phyloP scores from a whole-genome alignment of 257 asterid species.

The Solanum lignicaule region DNA sequence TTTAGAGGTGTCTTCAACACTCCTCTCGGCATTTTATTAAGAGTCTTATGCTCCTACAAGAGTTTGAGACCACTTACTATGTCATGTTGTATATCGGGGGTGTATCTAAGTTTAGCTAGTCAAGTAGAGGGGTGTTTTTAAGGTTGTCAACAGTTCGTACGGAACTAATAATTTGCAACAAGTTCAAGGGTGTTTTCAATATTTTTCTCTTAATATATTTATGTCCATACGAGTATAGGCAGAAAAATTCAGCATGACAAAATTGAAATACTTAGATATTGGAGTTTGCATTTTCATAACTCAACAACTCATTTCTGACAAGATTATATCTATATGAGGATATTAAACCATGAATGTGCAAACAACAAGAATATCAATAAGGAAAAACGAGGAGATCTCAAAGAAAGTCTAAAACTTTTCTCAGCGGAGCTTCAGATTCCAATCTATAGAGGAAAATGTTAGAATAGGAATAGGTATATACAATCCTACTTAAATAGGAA shows the following conservation, averaged over 20 bases:
- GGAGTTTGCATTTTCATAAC: neutral
- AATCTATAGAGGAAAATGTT: neutral
- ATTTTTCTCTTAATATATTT: neutral
- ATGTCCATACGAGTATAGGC: neutral
- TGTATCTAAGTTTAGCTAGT: neutral
- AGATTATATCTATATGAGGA: neutral
- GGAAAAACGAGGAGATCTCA: neutral
- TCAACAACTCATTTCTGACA: neutral
- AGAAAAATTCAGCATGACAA: neutral
- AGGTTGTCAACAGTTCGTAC: neutral
- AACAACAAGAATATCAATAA: neutral
- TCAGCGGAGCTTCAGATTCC: neutral
- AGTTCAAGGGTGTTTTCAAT: no score
- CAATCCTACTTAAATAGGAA: neutral
- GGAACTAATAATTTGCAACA: neutral
- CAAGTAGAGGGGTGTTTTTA: neutral
- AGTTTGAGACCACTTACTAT: neutral
- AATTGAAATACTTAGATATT: neutral
- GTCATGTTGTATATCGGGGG: neutral
- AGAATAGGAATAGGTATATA: neutral
- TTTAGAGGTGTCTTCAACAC: neutral
- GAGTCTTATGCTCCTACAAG: neutral
- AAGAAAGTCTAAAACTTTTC: neutral
- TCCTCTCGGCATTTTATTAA: neutral
- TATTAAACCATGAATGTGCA: neutral